Evolutionary conservation across 176 grass and related monocot species (phyloP), one percentile per base, ranked within the genome.

Genomic region (Avena sativa): DNA sequence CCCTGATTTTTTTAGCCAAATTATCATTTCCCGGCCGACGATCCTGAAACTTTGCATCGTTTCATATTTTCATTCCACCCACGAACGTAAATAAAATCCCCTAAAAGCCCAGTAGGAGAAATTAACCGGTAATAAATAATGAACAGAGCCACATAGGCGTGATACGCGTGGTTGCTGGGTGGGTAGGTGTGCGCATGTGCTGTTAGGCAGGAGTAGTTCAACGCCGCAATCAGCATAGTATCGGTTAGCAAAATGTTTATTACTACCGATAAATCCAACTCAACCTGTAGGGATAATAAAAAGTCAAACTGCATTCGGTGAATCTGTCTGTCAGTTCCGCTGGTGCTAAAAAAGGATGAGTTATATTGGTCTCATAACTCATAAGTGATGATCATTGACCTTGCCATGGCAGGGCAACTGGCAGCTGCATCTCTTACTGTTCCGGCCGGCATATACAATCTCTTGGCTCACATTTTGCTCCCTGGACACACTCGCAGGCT

Each of bases 401-500:
- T 7, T 82, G 14, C 15, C 49, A 73, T 53, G 23, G 5, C 12
- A 56, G 26, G 20, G 23, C 21, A 21, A 8, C 16, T 80, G 47
- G 11, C 21, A 40, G n/a, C 36, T 56, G 53, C 9, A 10, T 83
- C 56, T 87, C 0, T 74, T 87, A n/a, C 38, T 49, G 14, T 71
- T 62, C 59, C 23, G 0, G 34, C 59, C 23, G 0, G 34, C 6
- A 9, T 71, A 26, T 8, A 17, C 55, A 30, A 7, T 61, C 52
- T n/a, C 83, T 47, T 21, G 55, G 74, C 51, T 70, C 16, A 69
- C 46, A 52, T 81, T 30, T 66, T 88, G 20, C 82, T 83, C 19
- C 25, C 32, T 71, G 3, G 15, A 81, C 23, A 40, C 77, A 12
- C 51, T 74, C 86, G n/a, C 89, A 95, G 91, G 84, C 78, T 30